Base-by-base conservation (phyloP, 169 alveolate genomes). In the Plasmodium cynomolgi region DNA sequence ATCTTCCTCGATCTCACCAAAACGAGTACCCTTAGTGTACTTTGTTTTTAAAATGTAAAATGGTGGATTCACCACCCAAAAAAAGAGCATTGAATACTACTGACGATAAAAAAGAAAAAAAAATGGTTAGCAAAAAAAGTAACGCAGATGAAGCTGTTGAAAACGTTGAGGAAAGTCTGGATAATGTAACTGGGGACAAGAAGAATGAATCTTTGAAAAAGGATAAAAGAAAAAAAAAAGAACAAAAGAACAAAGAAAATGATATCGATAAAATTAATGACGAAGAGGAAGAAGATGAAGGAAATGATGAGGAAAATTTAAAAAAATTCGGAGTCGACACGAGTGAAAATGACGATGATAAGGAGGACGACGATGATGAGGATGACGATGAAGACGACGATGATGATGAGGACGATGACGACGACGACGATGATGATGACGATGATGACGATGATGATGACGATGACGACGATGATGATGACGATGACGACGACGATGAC, bases 391-490 rank as follows among this genome's bases (percentile, higher is more conserved):
- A 83, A 5, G 81, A 68, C 1, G 88, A 88, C 6, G 94, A 80
- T 0, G 83, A 90, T 17, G 90, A 90, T 37, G 83, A 77, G 1
- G 91, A 79, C 13, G 91, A 90, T 1, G 94, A 90, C 11, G 94
- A 90, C 1, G 90, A 90, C 13, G 94, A 80, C 1, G 94, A 90
- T 62, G 94, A 88, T 0, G 94, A 90, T 0, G 94, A 90, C 3
- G 90, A 90, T 17, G 94, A 90, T 26, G 94, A 90, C 9, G 94
- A 90, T 2, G 94, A 90, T 37, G 94, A 90, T 6, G 94, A 90
- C 7, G 94, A 90, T 6, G 94, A 90, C 37, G 94, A 90, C 7
- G 90, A 90, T n/a, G 94, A 90, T 5, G 90, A 81, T 3, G 94
- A 90, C 23, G 94, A 90, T 4, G 94, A 90, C n/a, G 88, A 80